A percentile compares a stretch with the other conserved stretches of the same genome.
Conservation (phyloP, 106 monocot species). For the Gastrodia elata region DNA sequence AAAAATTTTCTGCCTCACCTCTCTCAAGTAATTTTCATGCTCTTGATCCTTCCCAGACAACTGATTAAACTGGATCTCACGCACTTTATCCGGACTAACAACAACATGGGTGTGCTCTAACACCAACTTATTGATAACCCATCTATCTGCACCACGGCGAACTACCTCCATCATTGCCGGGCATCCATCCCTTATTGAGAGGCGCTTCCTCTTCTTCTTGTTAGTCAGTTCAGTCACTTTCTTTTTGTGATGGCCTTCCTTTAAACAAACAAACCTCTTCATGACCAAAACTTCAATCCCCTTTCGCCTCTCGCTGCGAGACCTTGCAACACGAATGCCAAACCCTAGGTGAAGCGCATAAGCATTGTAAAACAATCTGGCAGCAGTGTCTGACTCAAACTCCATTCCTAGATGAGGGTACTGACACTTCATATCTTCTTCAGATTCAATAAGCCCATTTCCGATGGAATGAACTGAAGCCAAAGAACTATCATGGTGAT, state of each 20-base stretch:
- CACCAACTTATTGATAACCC: conserved; percentile 57
- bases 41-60: conserved; percentile 35
- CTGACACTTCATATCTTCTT: conserved; percentile 19
- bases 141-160: conserved; percentile 38
- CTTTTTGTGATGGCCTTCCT: conserved; percentile 68
- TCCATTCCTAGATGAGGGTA: conserved; percentile 55
- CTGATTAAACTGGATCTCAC: conserved; percentile 35
- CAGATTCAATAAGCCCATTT: conserved; percentile 19
- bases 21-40: conserved; percentile 32
- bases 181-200: conserved; percentile 60
- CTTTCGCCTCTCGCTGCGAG: conserved; percentile 50
- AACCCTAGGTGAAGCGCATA: conserved; percentile 55
- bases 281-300: conserved; percentile 56
- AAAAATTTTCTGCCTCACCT: conserved; percentile 41
- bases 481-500: conserved; percentile 11
- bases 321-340: conserved; percentile 59
- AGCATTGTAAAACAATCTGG: conserved; percentile 48
- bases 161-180: conserved; percentile 77
- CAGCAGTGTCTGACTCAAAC: conserved; percentile 44
- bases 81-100: conserved; percentile 41
- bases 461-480: not conserved
- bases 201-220: conserved; percentile 63
- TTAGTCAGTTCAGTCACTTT: conserved; percentile 21
- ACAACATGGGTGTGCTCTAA: conserved; percentile 60
- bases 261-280: conserved; percentile 66